These are phyloP conservation scores for Aspergillus pseudoterreus DNA, from an alignment of 2,329 filamentous ascomycete species.

Conservation along the genomic window DNA sequence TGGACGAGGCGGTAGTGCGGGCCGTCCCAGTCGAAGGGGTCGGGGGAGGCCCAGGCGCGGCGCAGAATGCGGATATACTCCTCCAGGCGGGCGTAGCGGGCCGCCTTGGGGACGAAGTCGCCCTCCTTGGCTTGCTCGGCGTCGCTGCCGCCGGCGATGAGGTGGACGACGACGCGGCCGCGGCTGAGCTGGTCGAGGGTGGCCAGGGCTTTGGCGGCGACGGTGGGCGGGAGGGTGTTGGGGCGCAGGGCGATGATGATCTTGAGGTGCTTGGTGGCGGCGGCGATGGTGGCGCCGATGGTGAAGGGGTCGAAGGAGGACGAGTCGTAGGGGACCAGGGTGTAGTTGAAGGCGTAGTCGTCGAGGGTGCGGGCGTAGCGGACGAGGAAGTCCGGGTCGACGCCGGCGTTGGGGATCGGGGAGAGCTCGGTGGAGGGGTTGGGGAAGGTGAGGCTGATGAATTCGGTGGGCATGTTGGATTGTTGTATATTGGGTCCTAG, in stretches of 20 bases:
- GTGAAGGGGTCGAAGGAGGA: slow-evolving; percentile 56
- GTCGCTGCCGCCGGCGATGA: slow-evolving; percentile 61
- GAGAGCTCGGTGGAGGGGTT: slow-evolving; percentile 56
- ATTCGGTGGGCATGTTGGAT: slow-evolving; percentile 43
- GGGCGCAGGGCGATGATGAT: slow-evolving; percentile 60
- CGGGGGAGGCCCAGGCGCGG: slow-evolving; percentile 54
- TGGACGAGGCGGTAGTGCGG: slow-evolving; percentile 59
- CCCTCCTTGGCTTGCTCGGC: slow-evolving; percentile 59
- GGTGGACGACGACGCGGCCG: slow-evolving; percentile 59
- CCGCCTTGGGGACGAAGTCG: slow-evolving; percentile 56
- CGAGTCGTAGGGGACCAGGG: slow-evolving; percentile 58
- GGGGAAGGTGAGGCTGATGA: slow-evolving; percentile 57
- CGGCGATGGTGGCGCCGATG: slow-evolving; percentile 55
- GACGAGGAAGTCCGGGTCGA: slow-evolving; percentile 55
- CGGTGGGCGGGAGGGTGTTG: slow-evolving; percentile 60
- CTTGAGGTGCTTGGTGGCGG: slow-evolving; percentile 57
- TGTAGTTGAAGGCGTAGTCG: slow-evolving; percentile 61
- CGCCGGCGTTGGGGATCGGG: slow-evolving; percentile 49
- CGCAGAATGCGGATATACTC: slow-evolving; percentile 61
- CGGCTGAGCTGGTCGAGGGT: slow-evolving; percentile 58
- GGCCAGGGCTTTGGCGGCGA: slow-evolving; percentile 59
- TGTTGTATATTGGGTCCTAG: too few relatives aligned
- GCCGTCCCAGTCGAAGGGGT: slow-evolving; percentile 60
- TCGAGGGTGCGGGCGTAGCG: slow-evolving; percentile 57
- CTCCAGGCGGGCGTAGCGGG: slow-evolving; percentile 57